phyloP scores from a whole-genome alignment of 2,329 filamentous ascomycete species.

The Aspergillus persii region DNA sequence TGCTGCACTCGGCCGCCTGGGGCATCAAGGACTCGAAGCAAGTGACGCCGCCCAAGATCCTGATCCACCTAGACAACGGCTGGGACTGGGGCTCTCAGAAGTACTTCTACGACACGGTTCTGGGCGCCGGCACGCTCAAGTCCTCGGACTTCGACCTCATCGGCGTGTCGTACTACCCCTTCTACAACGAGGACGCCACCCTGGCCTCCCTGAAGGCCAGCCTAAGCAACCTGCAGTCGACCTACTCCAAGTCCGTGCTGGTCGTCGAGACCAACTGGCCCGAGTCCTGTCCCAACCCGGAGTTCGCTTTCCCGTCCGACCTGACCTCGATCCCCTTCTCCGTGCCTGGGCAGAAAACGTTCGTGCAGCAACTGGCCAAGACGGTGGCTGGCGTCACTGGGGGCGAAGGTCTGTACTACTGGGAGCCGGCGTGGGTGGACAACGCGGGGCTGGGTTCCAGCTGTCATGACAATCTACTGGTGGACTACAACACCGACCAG shows the following conservation, averaged over 20 bases:
- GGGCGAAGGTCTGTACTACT: constrained; percentile 66
- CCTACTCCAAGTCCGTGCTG: constrained; percentile 65
- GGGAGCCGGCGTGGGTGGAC: constrained; percentile 70
- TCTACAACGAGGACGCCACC: constrained; percentile 61
- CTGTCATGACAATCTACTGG: constrained; percentile 63
- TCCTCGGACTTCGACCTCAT: constrained; percentile 66
- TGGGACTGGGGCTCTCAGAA: constrained; percentile 68
- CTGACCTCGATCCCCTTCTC: constrained; percentile 60
- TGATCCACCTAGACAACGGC: constrained; percentile 75
- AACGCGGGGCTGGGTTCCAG: constrained; percentile 65
- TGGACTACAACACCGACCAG: constrained; percentile 51
- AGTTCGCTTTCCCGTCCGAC: constrained; percentile 60
- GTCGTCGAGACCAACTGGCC: constrained; percentile 73
- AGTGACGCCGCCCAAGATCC: constrained; percentile 60
- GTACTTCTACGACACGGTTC: constrained; percentile 62
- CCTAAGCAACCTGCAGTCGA: constrained; percentile 58
- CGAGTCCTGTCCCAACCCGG: constrained; percentile 58
- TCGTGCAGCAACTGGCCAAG: constrained; percentile 59
- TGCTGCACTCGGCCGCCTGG: constrained; percentile 63
- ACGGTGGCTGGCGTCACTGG: constrained; percentile 54
- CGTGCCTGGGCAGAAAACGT: constrained; percentile 61
- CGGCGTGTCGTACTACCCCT: constrained; percentile 72
- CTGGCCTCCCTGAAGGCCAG: constrained; percentile 56
- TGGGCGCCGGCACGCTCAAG: constrained; percentile 51
- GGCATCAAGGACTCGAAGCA: constrained; percentile 64